Base-by-base conservation (phyloP, 108 stramenopile species). In the Aurantiochytrium sp. region DNA sequence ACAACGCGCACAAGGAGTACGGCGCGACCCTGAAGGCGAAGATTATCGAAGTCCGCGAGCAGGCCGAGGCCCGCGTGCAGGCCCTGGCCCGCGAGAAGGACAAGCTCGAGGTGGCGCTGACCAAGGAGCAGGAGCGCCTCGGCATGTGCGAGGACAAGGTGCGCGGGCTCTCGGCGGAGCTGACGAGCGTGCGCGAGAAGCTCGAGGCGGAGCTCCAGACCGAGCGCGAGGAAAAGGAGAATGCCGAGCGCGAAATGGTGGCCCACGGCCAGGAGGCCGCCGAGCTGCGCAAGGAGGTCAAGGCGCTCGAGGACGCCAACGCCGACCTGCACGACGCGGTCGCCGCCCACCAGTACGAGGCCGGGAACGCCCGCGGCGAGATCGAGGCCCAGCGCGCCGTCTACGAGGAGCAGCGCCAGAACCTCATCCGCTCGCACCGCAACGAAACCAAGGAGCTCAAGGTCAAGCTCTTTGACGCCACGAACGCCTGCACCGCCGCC, bases 381-480 rank as follows among this genome's bases (percentile, higher is more conserved):
- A 24, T 41, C 2, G 45, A 81, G 45, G 73, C 39, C 21, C 73
- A 48, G 30, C 73, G 39, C 1, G 36, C 73, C 24, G 73, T 48
- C n/a, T 81, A 48, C 45, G 73, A 81, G 45, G 45, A 48, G 2
- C 73, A 81, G 39, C 73, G 39, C 42, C 73, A 48, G n/a, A 81
- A 41, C 27, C 73, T 41, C 73, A 41, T 41, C 24, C 39, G 73
- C 15, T 48, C 39, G 36, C 45, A 81, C 39, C 42, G 45, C 30
- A 48, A 81, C 30, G 73, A 81, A 24, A 41, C 32, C 24, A 81
- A 48, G 42, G 45, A 81, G 36, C 73, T 81, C 42, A 81, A 81
- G 73, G 73, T 81, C 24, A 41, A 81, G 73, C 73, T 81, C 32
- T 81, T 81, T 24, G 73, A 81, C 32, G 73, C 73, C 27, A 42